Conservation (phyloP, 2,329 filamentous ascomycete genomes). For the Ascochyta pisi region DNA sequence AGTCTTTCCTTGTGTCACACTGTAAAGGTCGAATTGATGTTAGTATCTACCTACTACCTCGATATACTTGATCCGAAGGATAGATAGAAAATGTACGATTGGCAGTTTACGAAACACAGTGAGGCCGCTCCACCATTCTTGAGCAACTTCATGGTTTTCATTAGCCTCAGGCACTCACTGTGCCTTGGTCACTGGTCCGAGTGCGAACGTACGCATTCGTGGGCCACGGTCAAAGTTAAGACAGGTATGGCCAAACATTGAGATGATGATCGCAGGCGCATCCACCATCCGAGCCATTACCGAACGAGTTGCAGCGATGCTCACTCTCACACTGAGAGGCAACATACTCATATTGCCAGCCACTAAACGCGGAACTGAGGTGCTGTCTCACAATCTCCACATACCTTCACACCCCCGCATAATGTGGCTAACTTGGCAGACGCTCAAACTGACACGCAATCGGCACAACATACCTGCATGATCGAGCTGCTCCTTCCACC, state of each 20-base stretch:
- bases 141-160: neutral
- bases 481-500: no score
- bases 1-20: constrained; percentile 12
- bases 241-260: neutral
- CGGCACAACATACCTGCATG: constrained; percentile 5
- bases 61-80: neutral
- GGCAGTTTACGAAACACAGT: constrained; percentile 1
- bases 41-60: neutral
- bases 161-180: neutral
- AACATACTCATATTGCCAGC: neutral
- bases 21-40: neutral
- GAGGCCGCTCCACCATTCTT: neutral
- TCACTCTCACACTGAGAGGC: neutral
- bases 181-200: neutral
- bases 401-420: neutral
- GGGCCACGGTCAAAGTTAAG: constrained; percentile 1
- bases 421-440: constrained; percentile 1
- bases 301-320: neutral
- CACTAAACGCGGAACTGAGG: neutral
- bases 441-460: neutral
- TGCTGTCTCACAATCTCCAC: neutral
- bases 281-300: neutral
- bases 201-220: neutral
- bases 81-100: constrained; percentile 15
- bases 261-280: no score